These are phyloP conservation scores for Ascoidea rubescens DNA, from an alignment of 805 yeast species.

Conservation along the genomic window DNA sequence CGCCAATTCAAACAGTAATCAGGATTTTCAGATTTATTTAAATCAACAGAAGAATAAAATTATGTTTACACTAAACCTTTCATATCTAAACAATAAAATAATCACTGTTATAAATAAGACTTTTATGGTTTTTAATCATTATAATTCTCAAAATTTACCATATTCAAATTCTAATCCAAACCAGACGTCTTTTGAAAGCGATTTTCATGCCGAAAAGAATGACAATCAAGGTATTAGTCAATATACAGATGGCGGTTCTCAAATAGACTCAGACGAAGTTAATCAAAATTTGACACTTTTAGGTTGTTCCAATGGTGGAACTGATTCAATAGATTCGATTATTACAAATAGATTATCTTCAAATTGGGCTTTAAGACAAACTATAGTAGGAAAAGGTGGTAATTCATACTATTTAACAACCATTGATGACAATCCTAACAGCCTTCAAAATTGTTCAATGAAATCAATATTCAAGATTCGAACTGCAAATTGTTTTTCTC, in stretches of 20 bases:
- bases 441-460: constrained; percentile 69
- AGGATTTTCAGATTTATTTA: constrained; percentile 5
- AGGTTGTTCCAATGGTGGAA: constrained; percentile 41
- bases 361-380: constrained; percentile 57
- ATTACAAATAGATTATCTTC: constrained; percentile 46
- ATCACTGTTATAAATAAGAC: constrained; percentile 32
- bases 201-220: no score
- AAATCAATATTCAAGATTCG: constrained; percentile 37
- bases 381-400: constrained; percentile 66
- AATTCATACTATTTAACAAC: constrained; percentile 40
- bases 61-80: constrained; percentile 35
- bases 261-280: constrained; percentile 15
- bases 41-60: constrained; percentile 21
- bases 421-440: constrained; percentile 34
- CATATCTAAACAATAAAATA: constrained; percentile 32
- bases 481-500: constrained; percentile 59
- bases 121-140: constrained; percentile 1
- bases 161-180: background rate
- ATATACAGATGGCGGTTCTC: background rate
- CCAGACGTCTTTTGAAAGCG: no score
- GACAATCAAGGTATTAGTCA: no score
- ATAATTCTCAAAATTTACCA: background rate
- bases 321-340: constrained; percentile 44
- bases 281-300: constrained; percentile 20
- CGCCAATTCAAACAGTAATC: constrained; percentile 21